Percentiles rank a stretch among this genome's conserved stretches.
These are phyloP conservation scores for Xerocomellus chrysenteron DNA, from an alignment of 768 basidiomycete species.

Conservation along the genomic window DNA sequence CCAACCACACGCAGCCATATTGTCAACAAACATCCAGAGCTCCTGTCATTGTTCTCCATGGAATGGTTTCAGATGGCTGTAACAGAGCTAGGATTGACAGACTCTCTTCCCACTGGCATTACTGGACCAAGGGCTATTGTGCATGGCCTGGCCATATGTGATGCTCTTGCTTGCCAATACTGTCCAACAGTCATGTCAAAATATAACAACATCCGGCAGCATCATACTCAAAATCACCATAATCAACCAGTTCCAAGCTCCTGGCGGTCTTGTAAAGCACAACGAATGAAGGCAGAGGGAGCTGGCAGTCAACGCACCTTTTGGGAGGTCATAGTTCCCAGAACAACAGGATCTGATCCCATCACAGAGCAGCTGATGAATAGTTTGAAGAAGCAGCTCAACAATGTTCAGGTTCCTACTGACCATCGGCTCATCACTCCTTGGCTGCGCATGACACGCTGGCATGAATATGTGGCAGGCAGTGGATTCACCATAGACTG, in stretches of 20 bases:
- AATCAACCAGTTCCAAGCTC: not conserved
- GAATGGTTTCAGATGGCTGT: not conserved
- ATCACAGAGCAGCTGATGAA: no score
- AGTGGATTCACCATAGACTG: fast-evolving
- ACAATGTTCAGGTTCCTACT: not conserved
- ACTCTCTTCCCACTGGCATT: not conserved
- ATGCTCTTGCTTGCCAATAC: not conserved
- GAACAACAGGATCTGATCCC: no score
- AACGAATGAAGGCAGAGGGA: not conserved
- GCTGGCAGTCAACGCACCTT: not conserved
- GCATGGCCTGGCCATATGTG: not conserved
- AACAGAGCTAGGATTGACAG: not conserved
- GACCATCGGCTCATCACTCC: not conserved
- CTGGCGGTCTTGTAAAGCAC: not conserved
- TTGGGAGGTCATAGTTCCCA: not conserved
- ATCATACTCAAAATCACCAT: not conserved
- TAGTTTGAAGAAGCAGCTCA: not conserved
- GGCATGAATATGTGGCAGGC: not conserved
- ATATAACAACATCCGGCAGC: not conserved
- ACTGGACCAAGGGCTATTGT: not conserved
- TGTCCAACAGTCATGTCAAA: not conserved
- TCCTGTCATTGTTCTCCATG: not conserved
- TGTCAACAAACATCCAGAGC: not conserved
- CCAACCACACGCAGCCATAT: not conserved
- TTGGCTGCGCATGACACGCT: not conserved